Evolutionary conservation across 805 yeast genomes (phyloP).

Genomic region (Cyberlindnera mycetangii): DNA sequence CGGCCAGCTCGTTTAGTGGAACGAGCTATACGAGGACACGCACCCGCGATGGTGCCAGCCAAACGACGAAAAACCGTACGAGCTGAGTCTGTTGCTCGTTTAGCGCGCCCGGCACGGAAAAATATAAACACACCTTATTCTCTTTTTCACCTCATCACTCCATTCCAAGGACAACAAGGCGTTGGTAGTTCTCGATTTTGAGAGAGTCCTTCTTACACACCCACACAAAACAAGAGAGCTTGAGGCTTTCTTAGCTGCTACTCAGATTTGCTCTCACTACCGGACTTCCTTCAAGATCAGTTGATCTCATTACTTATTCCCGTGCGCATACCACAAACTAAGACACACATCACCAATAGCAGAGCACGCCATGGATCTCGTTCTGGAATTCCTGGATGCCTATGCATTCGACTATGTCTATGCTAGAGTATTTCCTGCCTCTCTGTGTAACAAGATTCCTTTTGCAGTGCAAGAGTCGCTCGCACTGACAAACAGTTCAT

Average conservation of each 20-base stretch:
- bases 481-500: conserved; percentile 23
- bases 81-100: conserved; percentile 1
- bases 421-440: conserved; percentile 63
- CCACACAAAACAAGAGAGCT: too few relatives aligned
- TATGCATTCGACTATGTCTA: conserved; percentile 71
- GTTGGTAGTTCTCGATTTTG: too few relatives aligned
- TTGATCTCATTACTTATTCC: too few relatives aligned
- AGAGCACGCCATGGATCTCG: conserved; percentile 71
- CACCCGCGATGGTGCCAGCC: background rate
- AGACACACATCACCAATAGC: background rate
- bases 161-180: too few relatives aligned
- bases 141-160: background rate
- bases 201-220: too few relatives aligned
- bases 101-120: background rate
- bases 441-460: conserved; percentile 39
- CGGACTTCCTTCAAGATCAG: too few relatives aligned
- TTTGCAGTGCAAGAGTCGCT: conserved; percentile 29
- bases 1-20: conserved; percentile 2
- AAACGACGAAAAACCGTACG: conserved; percentile 4
- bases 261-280: too few relatives aligned
- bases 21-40: conserved; percentile 14
- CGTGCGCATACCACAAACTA: background rate
- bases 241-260: too few relatives aligned
- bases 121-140: conserved; percentile 8
- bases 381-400: conserved; percentile 76